Percentiles rank a stretch among this genome's conserved stretches.
phyloP scores from a whole-genome alignment of 148 eudicot genomes.

The Vaccinium corymbosum region DNA sequence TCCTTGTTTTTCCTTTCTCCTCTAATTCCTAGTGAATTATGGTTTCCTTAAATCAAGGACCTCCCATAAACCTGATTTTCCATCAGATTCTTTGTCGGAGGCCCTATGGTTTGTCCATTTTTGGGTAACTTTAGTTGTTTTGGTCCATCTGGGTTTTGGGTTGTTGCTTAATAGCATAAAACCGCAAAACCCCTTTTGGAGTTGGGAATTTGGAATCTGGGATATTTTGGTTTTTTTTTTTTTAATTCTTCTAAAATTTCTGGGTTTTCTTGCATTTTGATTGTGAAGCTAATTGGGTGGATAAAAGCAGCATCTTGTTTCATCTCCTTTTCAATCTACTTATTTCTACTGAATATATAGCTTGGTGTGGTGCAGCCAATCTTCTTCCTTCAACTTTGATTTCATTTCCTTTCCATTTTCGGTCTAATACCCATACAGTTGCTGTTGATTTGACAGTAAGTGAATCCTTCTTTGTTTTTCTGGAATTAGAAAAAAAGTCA shows the following conservation, averaged over 20 bases:
- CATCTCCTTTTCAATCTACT: constrained; percentile 21
- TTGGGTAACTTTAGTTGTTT: constrained; percentile 20
- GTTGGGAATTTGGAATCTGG: constrained; percentile 35
- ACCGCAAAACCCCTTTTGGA: constrained; percentile 26
- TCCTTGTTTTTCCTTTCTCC: constrained; percentile 1
- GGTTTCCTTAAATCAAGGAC: neutral
- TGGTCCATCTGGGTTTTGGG: constrained; percentile 39
- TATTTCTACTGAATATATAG: neutral
- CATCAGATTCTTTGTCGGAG: neutral
- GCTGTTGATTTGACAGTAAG: constrained; percentile 34
- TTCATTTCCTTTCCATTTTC: constrained; percentile 17
- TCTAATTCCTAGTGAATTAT: neutral
- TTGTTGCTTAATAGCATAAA: constrained; percentile 27
- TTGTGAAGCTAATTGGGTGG: constrained; percentile 29
- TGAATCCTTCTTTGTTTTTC: neutral
- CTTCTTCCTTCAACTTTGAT: constrained; percentile 21
- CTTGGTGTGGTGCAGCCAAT: neutral
- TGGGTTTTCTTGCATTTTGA: constrained; percentile 20
- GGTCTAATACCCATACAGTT: constrained; percentile 16
- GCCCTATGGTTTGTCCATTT: neutral
- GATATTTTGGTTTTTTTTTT: constrained; percentile 26
- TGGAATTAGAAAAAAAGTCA: constrained; percentile 12
- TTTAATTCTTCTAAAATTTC: constrained; percentile 17
- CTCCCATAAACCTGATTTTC: neutral
- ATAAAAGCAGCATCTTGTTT: constrained; percentile 32